Conservation (phyloP, 345 rosid genomes). For the Murraya koenigii region DNA sequence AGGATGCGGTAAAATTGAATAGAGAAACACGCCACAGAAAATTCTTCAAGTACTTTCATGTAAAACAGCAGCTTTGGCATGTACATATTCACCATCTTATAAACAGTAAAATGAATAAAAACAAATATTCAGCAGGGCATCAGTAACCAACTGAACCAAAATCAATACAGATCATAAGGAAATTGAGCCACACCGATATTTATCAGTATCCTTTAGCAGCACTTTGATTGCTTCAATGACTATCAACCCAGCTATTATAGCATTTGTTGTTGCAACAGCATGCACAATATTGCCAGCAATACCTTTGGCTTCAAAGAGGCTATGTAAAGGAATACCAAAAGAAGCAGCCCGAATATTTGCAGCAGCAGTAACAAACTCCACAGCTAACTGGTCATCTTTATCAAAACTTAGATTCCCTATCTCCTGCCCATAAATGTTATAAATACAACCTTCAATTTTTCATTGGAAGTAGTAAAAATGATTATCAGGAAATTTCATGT, state of each 20-base stretch:
- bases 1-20: neutral
- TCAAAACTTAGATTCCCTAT: slow-evolving; percentile 90
- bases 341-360: slow-evolving; percentile 97
- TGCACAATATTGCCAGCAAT: slow-evolving; percentile 99
- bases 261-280: slow-evolving; percentile 98
- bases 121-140: neutral
- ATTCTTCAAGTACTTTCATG: neutral
- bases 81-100: slow-evolving; percentile 1
- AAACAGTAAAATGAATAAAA: neutral
- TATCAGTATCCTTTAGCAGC: slow-evolving; percentile 57
- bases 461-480: neutral
- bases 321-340: slow-evolving; percentile 86
- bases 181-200: slow-evolving; percentile 60
- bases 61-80: neutral
- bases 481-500: neutral
- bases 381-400: slow-evolving; percentile 98
- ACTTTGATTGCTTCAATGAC: slow-evolving; percentile 98
- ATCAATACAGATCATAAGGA: slow-evolving; percentile 14
- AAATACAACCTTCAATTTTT: neutral
- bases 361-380: slow-evolving; percentile 97
- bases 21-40: neutral
- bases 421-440: slow-evolving; percentile 48
- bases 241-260: slow-evolving; percentile 87
- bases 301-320: slow-evolving; percentile 99
- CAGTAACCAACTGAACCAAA: neutral